A percentile compares a stretch with the other conserved stretches of the same genome.
Evolutionary conservation across 148 eudicot genomes (phyloP).

Genomic region (Cornus suecica): DNA sequence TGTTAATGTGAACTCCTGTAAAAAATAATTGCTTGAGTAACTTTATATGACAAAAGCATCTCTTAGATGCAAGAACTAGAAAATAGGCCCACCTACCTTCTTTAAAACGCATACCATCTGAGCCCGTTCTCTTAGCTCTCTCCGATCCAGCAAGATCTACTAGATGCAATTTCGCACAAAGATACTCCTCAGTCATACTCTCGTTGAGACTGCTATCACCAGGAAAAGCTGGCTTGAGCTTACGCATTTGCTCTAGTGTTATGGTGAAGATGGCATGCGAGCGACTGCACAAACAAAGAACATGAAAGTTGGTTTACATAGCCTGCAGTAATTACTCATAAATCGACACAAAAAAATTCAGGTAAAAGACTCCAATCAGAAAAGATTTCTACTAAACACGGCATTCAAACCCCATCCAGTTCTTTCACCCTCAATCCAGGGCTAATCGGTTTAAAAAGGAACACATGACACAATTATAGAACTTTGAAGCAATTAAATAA

Average conservation of each 20-base stretch:
- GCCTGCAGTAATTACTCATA: background rate
- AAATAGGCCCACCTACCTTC: slow-evolving; percentile 53
- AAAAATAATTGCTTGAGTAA: slow-evolving; percentile 5
- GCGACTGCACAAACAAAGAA: slow-evolving; percentile 53
- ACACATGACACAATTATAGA: background rate
- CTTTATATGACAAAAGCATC: slow-evolving; percentile 13
- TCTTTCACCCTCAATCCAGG: no score
- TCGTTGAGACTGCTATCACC: slow-evolving; percentile 49
- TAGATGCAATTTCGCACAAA: slow-evolving; percentile 93
- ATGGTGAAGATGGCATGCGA: slow-evolving; percentile 99
- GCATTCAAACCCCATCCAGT: no score
- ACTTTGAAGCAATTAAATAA: background rate
- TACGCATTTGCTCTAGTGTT: slow-evolving; percentile 90
- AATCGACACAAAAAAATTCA: background rate
- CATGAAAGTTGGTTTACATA: background rate
- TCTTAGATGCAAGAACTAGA: background rate
- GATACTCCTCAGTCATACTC: slow-evolving; percentile 78
- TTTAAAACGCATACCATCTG: slow-evolving; percentile 99
- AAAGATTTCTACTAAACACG: no score
- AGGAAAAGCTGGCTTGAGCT: slow-evolving; percentile 42
- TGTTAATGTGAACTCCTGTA: slow-evolving; percentile 96
- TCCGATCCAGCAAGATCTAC: slow-evolving; percentile 99
- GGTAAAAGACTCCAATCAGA: background rate
- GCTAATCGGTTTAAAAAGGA: background rate
- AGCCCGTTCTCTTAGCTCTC: slow-evolving; percentile 96